Evolutionary conservation across 768 basidiomycete genomes (phyloP), one percentile per base, ranked within the genome.

Genomic region (Amanita jacksonii): DNA sequence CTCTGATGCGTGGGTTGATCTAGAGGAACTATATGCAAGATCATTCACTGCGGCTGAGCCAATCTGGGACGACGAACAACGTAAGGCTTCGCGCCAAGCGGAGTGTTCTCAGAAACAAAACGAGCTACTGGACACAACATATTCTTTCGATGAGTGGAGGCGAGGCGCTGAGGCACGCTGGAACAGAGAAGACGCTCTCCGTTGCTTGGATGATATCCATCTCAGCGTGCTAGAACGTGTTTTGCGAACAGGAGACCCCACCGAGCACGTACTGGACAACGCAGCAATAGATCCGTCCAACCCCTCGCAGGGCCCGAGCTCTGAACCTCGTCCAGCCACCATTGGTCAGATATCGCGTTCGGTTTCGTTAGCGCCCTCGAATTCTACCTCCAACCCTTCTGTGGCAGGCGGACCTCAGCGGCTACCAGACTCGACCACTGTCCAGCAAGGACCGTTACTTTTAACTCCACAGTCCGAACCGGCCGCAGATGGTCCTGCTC

Each of bases 1-100:
- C 25, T 65, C 64, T 13, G 63, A 63, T 23, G 49, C 48, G 5
- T 65, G 68, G 58, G 44, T 62, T 22, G 56, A 57, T 16, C 51
- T 53, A 16, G 67, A 71, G 49, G 59, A 59, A 38, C 43, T 41
- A 6, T 57, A 61, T 52, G 67, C 62, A 38, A 38, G 49, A 19
- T 50, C 51, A 49, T 45, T 49, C 16, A 54, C 47, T 49, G 52
- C 40, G 18, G 49, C 37, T 35, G 52, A 59, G 33, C 44, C 30
- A 20, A 22, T 28, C 22, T 41, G 42, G 25, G 49, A 53, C 40
- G 24, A 24, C 9, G 30, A 30, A 34, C 38, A 39, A 7, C 36
- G 22, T 28, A 34, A 45, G 43, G 20, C 36, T 19, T 28, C 36
- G 31, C 46, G 40, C 16, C 33, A 37, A 16, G 42, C 35, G 39